Conservation (phyloP, 805 yeast genomes). For the Yamadazyma nakazawae region DNA sequence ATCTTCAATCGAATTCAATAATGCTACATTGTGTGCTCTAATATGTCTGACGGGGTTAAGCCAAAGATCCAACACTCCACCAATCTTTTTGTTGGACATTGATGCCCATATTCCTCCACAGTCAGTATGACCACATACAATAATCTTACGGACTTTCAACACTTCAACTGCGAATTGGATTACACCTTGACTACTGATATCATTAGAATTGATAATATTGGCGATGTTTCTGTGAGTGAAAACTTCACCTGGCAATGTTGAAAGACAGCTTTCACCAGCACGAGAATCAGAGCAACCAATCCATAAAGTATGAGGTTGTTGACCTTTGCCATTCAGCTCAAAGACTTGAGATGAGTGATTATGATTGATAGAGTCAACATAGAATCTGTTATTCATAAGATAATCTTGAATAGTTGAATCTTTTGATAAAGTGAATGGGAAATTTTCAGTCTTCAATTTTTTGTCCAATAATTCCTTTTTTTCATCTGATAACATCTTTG, state of each 20-base stretch:
- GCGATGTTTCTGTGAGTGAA: slow-evolving; percentile 89
- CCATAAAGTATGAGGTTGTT: slow-evolving; percentile 90
- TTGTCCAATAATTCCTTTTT: neutral
- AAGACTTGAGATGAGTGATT: slow-evolving; percentile 54
- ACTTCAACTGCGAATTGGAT: slow-evolving; percentile 86
- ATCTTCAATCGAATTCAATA: slow-evolving; percentile 47
- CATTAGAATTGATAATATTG: slow-evolving; percentile 67
- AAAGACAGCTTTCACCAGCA: slow-evolving; percentile 72
- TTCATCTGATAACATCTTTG: slow-evolving; percentile 1
- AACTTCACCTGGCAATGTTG: slow-evolving; percentile 86
- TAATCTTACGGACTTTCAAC: slow-evolving; percentile 72
- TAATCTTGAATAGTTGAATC: slow-evolving; percentile 49
- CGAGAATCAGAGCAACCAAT: slow-evolving; percentile 94
- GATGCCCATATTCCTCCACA: slow-evolving; percentile 93
- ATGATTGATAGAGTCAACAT: slow-evolving; percentile 44
- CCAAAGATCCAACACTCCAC: slow-evolving; percentile 73
- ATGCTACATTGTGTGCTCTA: slow-evolving; percentile 54
- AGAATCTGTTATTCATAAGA: slow-evolving; percentile 44
- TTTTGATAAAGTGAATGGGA: slow-evolving; percentile 47
- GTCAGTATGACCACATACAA: slow-evolving; percentile 92
- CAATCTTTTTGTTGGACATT: slow-evolving; percentile 58
- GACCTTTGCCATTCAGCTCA: slow-evolving; percentile 72
- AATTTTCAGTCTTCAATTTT: slow-evolving; percentile 18
- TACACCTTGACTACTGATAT: slow-evolving; percentile 71
- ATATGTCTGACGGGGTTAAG: slow-evolving; percentile 64